Percentiles rank a stretch among this genome's conserved stretches.
These are phyloP conservation scores for Lolium rigidum DNA, from an alignment of 176 grass and related monocot genomes.

Conservation along the genomic window DNA sequence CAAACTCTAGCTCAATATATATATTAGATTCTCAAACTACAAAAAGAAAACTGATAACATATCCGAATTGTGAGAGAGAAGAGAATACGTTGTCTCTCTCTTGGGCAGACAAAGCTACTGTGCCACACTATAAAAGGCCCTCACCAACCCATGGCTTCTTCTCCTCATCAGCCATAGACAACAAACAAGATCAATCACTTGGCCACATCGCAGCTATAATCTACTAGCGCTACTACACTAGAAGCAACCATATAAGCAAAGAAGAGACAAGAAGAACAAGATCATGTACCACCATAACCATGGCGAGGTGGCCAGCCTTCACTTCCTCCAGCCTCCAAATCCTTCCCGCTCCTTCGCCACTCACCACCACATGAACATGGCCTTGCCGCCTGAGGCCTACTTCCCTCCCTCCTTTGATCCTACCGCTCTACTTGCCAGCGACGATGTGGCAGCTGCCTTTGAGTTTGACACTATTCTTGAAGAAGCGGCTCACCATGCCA, in stretches of 20 bases:
- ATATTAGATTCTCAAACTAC: slow-evolving; percentile 33
- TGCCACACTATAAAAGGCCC: slow-evolving; percentile 70
- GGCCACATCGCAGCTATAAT: slow-evolving; percentile 19
- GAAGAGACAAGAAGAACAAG: slow-evolving; percentile 42
- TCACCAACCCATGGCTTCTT: slow-evolving; percentile 54
- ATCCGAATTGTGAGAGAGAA: neutral
- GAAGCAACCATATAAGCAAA: slow-evolving; percentile 28
- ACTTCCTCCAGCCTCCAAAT: slow-evolving; percentile 55
- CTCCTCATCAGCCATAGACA: slow-evolving; percentile 47
- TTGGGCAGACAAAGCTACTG: slow-evolving; percentile 16
- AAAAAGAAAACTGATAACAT: neutral
- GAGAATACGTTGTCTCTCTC: slow-evolving; percentile 35
- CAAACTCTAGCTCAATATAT: slow-evolving; percentile 24
- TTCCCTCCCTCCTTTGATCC: slow-evolving; percentile 48
- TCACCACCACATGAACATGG: slow-evolving; percentile 74
- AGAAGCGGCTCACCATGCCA: slow-evolving; percentile 40
- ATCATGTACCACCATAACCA: slow-evolving; percentile 55
- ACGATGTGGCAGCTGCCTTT: neutral
- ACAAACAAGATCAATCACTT: slow-evolving; percentile 31
- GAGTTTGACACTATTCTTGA: slow-evolving; percentile 28
- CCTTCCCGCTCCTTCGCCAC: slow-evolving; percentile 56
- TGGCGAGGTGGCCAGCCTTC: slow-evolving; percentile 77
- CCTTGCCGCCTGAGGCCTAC: slow-evolving; percentile 51
- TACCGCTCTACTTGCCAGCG: neutral
- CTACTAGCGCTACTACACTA: neutral